Base-by-base conservation (phyloP, 257 asterid species). In the Nicotiana obtusifolia region DNA sequence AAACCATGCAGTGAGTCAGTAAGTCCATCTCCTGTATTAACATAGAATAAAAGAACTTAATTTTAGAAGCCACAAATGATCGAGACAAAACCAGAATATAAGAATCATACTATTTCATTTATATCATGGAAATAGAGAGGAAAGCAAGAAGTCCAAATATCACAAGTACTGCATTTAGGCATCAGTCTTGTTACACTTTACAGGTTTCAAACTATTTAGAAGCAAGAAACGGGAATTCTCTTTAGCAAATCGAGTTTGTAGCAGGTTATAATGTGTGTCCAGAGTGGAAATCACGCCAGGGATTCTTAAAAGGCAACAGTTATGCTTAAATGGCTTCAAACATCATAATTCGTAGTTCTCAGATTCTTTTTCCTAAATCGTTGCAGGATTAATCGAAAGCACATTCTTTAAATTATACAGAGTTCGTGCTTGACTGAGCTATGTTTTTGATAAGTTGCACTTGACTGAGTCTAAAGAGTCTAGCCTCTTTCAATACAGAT, bases 1-100 rank as follows among this genome's bases (percentile, higher is more conserved):
- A 95, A 88, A 44, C 90, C 94, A 49, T 68, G 93, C 85, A 95
- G 84, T 78, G 91, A 82, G 87, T 95, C 97, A 2, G 97, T 93
- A 56, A 93, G 98, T 47, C 97, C 99, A n/a, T 91, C 97, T 35
- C 95, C 99, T 95, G 89, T 79, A 84, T 69, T 82, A 53, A 82
- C 47, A 47, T 31, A 83, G 33, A 20, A 68, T 69, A 76, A 60
- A 78, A 20, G 53, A 53, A 84, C 60, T 24, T 20, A 85, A 59
- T 10, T 22, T 78, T 17, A 69, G 52, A 59, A 28, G 24, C 41
- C 79, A 73, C 41, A 57, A 22, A 68, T 78, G 47, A 81, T 26
- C 71, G 24, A 79, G 35, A 61, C 28, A 28, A 80, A 75, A 77
- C 6, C 15, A 47, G 62, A 57, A 47, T 64, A 73, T 14, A 73